phyloP scores from a whole-genome alignment of 345 rosid species.

The Clausena lansium region DNA sequence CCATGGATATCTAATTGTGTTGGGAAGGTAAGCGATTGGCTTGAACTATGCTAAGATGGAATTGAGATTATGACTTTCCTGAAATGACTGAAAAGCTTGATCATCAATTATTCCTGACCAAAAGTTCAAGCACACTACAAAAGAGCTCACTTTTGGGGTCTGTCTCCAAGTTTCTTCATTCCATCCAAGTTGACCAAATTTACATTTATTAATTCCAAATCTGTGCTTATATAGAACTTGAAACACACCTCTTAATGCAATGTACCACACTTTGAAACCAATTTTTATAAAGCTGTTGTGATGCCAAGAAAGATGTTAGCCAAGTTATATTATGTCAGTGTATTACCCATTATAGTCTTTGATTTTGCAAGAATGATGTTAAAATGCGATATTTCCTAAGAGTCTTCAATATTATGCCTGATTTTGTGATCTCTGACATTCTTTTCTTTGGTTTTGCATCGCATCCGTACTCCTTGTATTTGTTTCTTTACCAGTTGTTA shows the following conservation, averaged over 20 bases:
- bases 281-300: neutral
- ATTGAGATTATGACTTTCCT: neutral
- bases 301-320: neutral
- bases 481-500: neutral
- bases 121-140: neutral
- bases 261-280: neutral
- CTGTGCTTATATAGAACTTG: neutral
- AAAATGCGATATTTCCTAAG: neutral
- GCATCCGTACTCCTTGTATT: neutral
- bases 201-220: neutral
- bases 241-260: neutral
- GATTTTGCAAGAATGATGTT: neutral
- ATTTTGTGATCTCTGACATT: neutral
- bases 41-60: neutral
- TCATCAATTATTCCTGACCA: neutral
- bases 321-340: neutral
- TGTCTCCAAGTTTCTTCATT: neutral
- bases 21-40: constrained; percentile 68
- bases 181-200: neutral
- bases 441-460: neutral
- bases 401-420: neutral
- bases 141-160: neutral
- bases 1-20: constrained; percentile 99
- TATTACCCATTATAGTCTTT: neutral
- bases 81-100: neutral